These are phyloP conservation scores for Penicillium dipodomyicola DNA, from an alignment of 495 filamentous ascomycete genomes.

Conservation along the genomic window DNA sequence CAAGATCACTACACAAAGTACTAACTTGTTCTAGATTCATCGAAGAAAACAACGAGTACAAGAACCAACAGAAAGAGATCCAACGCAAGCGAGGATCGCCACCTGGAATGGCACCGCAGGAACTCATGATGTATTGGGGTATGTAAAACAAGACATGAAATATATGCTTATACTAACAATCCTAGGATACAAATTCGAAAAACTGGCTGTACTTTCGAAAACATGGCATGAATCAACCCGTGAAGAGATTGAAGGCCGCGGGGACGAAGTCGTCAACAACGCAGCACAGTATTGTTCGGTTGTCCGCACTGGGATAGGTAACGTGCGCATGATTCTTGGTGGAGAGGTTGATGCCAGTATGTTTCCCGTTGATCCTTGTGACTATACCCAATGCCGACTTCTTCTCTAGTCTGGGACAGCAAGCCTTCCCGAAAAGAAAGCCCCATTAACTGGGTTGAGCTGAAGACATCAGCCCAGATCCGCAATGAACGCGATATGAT, in stretches of 20 bases:
- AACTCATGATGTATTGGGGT: constrained; percentile 67
- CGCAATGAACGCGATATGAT: constrained; percentile 59
- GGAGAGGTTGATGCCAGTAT: constrained; percentile 91
- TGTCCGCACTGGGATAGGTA: constrained; percentile 80
- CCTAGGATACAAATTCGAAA: constrained; percentile 94
- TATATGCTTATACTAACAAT: constrained; percentile 4
- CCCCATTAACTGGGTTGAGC: constrained; percentile 86
- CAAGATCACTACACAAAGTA: neutral
- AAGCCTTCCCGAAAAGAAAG: constrained; percentile 63
- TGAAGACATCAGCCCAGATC: constrained; percentile 84
- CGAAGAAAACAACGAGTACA: constrained; percentile 80
- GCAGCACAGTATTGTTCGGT: constrained; percentile 92
- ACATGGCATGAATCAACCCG: constrained; percentile 69
- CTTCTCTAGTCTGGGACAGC: constrained; percentile 68
- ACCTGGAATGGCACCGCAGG: constrained; percentile 57
- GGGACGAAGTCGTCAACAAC: constrained; percentile 72
- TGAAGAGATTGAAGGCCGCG: constrained; percentile 73
- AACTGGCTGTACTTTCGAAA: constrained; percentile 67
- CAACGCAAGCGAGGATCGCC: constrained; percentile 52
- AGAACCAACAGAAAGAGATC: constrained; percentile 51
- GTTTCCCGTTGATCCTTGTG: constrained; percentile 20
- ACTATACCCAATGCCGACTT: constrained; percentile 5
- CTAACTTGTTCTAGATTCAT: constrained; percentile 65
- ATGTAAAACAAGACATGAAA: constrained; percentile 3
- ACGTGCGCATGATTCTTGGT: constrained; percentile 69